These are phyloP conservation scores for Suillus plorans DNA, from an alignment of 768 basidiomycete species.

Conservation along the genomic window DNA sequence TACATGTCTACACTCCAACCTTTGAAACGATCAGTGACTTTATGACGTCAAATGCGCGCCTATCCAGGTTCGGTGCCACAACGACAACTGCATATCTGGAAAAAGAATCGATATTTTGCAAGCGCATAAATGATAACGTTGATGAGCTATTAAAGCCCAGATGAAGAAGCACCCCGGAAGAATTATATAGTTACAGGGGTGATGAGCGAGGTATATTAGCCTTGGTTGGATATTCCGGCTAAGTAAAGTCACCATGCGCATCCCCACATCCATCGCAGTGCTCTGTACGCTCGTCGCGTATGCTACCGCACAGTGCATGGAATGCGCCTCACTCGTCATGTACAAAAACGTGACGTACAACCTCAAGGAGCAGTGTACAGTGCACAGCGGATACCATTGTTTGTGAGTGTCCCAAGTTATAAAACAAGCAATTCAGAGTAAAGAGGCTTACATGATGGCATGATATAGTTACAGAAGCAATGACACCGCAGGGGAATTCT, in stretches of 20 bases:
- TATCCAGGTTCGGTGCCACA: too few species aligned
- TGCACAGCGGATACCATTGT: conserved; percentile 1
- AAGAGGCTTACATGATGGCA: background rate
- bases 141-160: background rate
- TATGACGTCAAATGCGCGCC: background rate
- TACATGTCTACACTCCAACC: background rate
- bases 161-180: background rate
- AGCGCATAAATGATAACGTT: background rate
- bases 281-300: background rate
- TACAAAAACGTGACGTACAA: background rate
- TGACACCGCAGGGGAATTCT: background rate
- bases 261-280: conserved; percentile 2
- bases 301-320: background rate
- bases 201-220: background rate
- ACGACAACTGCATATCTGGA: background rate
- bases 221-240: background rate
- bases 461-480: background rate
- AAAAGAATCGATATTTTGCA: background rate
- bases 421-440: background rate
- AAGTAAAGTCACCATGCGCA: background rate
- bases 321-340: background rate
- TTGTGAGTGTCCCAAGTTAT: background rate
- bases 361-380: background rate
- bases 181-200: background rate
- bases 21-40: background rate